These are phyloP conservation scores for Xylaria sp. DNA, from an alignment of 2,329 filamentous ascomycete genomes.

Conservation along the genomic window DNA sequence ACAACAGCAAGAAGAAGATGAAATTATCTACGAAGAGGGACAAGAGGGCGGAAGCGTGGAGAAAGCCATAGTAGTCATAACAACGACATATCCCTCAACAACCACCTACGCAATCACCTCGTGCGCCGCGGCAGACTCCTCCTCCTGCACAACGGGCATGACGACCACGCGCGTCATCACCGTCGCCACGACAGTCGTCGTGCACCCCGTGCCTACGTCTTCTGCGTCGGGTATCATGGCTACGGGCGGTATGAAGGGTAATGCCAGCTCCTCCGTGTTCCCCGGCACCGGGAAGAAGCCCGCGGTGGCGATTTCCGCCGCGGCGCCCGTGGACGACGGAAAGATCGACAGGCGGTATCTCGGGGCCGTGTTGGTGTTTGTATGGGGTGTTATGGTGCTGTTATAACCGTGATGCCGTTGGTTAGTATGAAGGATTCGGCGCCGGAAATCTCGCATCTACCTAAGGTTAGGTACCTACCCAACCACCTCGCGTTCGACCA, in stretches of 20 bases:
- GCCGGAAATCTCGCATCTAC: too few relatives aligned
- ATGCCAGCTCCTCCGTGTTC: neutral
- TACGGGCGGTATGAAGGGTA: neutral
- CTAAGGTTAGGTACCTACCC: too few relatives aligned
- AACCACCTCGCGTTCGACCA: too few relatives aligned
- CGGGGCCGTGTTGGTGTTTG: conserved; percentile 10
- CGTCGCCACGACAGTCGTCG: conserved; percentile 37
- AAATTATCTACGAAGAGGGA: neutral
- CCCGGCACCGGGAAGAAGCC: neutral
- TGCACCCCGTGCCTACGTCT: conserved; percentile 15
- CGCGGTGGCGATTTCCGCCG: neutral
- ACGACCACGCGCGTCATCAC: conserved; percentile 41
- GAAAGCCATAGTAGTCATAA: conserved; percentile 12
- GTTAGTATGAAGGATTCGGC: too few relatives aligned
- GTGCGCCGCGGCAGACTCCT: conserved; percentile 42
- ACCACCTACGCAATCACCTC: conserved; percentile 36
- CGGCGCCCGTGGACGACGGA: conserved; percentile 13
- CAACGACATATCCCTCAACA: conserved; percentile 39
- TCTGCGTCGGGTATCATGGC: neutral
- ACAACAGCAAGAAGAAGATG: neutral
- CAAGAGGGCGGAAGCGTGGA: neutral
- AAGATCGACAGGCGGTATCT: conserved; percentile 19
- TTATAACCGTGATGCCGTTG: neutral
- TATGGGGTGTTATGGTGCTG: conserved; percentile 27
- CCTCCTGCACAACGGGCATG: conserved; percentile 34